Base-by-base conservation (phyloP, 805 yeast species). In the Candida morakotiae region DNA sequence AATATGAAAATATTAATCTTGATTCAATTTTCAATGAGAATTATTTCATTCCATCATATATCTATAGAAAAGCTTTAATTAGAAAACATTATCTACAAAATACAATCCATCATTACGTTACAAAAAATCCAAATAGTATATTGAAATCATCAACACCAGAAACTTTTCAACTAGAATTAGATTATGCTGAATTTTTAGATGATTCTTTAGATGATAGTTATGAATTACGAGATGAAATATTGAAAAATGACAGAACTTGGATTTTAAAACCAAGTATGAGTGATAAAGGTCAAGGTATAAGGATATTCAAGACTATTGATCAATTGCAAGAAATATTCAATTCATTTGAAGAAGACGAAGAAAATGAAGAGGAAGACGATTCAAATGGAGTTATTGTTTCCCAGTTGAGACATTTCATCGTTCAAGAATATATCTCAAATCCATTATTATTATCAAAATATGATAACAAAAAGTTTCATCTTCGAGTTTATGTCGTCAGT, bases 261-360 rank as follows among this genome's bases (percentile, higher is more conserved):
- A 93, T 93, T 26, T 69, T 93, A 55, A 93, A 93, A 55, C 98
- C 98, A 11, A 81, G 95, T 45, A 88, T 93, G 96, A 84, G 95
- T 52, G 98, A 93, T 55, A 82, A 91, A 55, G 98, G 96, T 9
- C 96, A 93, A 56, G 98, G 98, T 0, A 91, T 93, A 34, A 66
- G 96, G 27, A 60, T 93, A 0, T 93, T 93, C 64, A 71, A 71
- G 38, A 80, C 88, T 0, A 69, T 87, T 24, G 86, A 80, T 7
- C 93, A 88, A 50, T 65, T 93, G 34, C 96, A 89, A 57, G 72
- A 60, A 3, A 81, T 91, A 3, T 91, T 93, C 57, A 85, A 93
- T 49, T 78, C 83, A 2, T 88, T 87, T 57, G 96, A 89, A 48
- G 91, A 81, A 45, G 83, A 69, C n/a, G 75, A 64, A 2, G 76